Percentiles rank a stretch among this genome's conserved stretches.
These are phyloP conservation scores for Stachybotrys elegans DNA, from an alignment of 2,329 filamentous ascomycete genomes.

Conservation along the genomic window DNA sequence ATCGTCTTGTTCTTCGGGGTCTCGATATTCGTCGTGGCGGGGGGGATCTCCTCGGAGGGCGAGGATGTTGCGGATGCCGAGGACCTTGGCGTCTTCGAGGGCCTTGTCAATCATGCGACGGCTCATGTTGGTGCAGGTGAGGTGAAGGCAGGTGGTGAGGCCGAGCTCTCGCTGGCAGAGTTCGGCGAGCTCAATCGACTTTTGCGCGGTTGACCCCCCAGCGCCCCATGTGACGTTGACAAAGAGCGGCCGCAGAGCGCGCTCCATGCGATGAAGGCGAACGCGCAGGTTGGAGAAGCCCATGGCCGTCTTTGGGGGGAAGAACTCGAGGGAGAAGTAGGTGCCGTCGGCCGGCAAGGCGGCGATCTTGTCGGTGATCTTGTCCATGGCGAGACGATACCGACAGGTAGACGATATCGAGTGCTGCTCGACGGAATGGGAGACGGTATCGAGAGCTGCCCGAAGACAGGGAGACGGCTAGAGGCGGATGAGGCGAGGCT, in stretches of 20 bases:
- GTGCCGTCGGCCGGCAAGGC: slow-evolving; percentile 73
- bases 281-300: slow-evolving; percentile 91
- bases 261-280: slow-evolving; percentile 90
- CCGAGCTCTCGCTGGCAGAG: slow-evolving; percentile 89
- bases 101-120: slow-evolving; percentile 79
- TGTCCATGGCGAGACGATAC: slow-evolving; percentile 66
- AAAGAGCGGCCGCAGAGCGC: slow-evolving; percentile 84
- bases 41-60: slow-evolving; percentile 90
- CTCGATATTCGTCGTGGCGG: slow-evolving; percentile 77
- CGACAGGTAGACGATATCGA: too few relatives aligned
- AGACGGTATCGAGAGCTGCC: too few relatives aligned
- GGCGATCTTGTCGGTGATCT: slow-evolving; percentile 92
- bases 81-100: slow-evolving; percentile 80
- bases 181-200: slow-evolving; percentile 91
- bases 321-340: slow-evolving; percentile 98
- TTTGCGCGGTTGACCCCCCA: slow-evolving; percentile 83
- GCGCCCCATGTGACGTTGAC: slow-evolving; percentile 98
- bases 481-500: too few relatives aligned
- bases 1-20: slow-evolving; percentile 51
- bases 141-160: slow-evolving; percentile 88
- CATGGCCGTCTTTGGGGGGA: slow-evolving; percentile 95
- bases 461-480: too few relatives aligned
- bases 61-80: slow-evolving; percentile 91
- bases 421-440: too few relatives aligned
- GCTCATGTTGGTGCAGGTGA: slow-evolving; percentile 98